Evolutionary conservation across 1,284 basidiomycete species (phyloP), one percentile per base, ranked within the genome.

Genomic region (Ustilago tritici): DNA sequence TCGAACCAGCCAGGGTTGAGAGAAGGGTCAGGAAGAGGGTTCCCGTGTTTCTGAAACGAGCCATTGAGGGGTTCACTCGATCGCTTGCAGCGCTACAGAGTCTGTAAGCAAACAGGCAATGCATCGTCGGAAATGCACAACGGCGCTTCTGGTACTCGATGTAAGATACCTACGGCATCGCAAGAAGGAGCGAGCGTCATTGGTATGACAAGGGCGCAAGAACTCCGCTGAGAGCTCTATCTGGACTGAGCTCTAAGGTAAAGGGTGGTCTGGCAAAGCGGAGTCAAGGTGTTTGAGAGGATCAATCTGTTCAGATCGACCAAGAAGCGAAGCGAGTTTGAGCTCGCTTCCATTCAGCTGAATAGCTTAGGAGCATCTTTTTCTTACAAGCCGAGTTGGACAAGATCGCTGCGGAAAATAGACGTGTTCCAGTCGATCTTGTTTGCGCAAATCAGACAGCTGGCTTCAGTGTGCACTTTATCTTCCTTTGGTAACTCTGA

Each of bases 181-280:
- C 0, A 50, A 23, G 38, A 11, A 15, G 15, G 49, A 50, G 31
- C 4, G 28, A 50, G 49, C 49, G 49, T 50, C 49, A 50, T 50
- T 46, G 31, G 14, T 12, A 50, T 50, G 49, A 50, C n/a, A 10
- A 49, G 19, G 49, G 49, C 49, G 49, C n/a, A 50, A 49, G 46
- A 49, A 49, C 46, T 49, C 49, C 49, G 49, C 49, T 46, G 28
- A 50, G 49, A 50, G 49, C 28, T 31, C n/a, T 31, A 50, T 32
- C 28, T 50, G 23, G n/a, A 50, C 11, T 32, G 8, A 32, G 28
- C 7, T 50, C 28, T 50, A 12, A 6, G 49, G 31, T 50, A 50
- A 15, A 31, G 3, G 14, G n/a, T 15, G 28, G 28, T 28, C 23
- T 28, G 23, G 23, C 23, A 28, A 28, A 32, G 23, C 31, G 49